Percentiles rank a stretch among this genome's conserved stretches.
Conservation (phyloP, 169 alveolate genomes). For the Cryptosporidium xiaoi region DNA sequence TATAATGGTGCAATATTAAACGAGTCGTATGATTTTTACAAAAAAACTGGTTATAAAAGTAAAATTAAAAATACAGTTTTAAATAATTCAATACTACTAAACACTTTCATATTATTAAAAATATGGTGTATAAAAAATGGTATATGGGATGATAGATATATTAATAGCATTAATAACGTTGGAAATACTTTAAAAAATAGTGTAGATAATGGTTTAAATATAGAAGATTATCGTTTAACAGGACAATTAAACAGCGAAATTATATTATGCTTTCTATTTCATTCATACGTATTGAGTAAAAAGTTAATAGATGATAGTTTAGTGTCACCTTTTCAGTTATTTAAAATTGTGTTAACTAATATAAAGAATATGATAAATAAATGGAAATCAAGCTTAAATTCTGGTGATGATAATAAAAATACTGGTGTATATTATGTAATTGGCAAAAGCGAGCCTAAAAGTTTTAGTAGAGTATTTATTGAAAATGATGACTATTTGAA, state of each 20-base stretch:
- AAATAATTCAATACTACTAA: not conserved
- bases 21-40: not conserved
- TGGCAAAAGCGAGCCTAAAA: constrained; percentile 2
- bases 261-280: constrained; percentile 3
- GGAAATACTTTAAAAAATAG: not conserved
- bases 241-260: constrained; percentile 44
- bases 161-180: not conserved
- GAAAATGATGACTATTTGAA: constrained; percentile 15
- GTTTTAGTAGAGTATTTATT: not conserved
- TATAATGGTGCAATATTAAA: constrained; percentile 63
- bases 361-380: constrained; percentile 12
- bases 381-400: constrained; percentile 13
- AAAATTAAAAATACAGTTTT: not conserved
- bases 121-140: constrained; percentile 52
- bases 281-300: constrained; percentile 1
- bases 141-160: not conserved
- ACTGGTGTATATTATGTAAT: constrained; percentile 18
- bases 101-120: constrained; percentile 14
- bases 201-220: not conserved
- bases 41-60: not conserved
- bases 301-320: not conserved
- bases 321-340: constrained; percentile 26
- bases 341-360: constrained; percentile 17
- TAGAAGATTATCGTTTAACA: not conserved
- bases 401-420: not conserved